Evolutionary conservation across 1,284 basidiomycete genomes (phyloP), one percentile per base, ranked within the genome.

Genomic region (Ceratobasidium theobromae): DNA sequence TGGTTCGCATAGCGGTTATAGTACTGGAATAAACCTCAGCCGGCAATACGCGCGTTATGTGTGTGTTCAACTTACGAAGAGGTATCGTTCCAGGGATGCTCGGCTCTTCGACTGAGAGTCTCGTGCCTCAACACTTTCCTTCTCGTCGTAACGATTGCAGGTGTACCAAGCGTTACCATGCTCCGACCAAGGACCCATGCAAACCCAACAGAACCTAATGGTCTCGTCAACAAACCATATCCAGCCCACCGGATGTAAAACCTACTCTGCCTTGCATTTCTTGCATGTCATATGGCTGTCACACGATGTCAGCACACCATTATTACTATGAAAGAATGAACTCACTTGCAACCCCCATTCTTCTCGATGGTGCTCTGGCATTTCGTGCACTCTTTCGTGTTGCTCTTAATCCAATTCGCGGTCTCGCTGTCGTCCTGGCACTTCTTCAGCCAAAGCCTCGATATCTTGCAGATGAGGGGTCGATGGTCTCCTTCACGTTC

Each of bases 301-400:
- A 67, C 55, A 14, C 48, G 32, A 58, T 21, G 54, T 53, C 43
- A 64, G 35, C 62, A 55, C 28, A 33, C n/a, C n/a, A 21, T 21
- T 11, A 30, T 38, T 21, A 28, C 30, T 46, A 54, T 40, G 33
- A 21, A n/a, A 5, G 21, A 8, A 64, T 62, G 32, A n/a, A 86
- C 91, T 74, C 75, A 95, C 93, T 97, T 96, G 92, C 96, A 98
- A 3, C 96, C 95, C n/a, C 96, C 95, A 72, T 98, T 98, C 88
- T 99, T 98, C 83, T 99, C 95, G 70, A 99, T 98, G 55, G 95
- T 98, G 72, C 93, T 95, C 75, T 91, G 87, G 77, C 96, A 99
- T 75, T 93, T 89, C 49, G 87, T 84, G 75, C 96, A 99, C 77
- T 99, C 96, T 80, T 99, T 98, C 54, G 96, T 99, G 76, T 99